Evolutionary conservation across 2,329 filamentous ascomycete species (phyloP).

Genomic region (Gliomastix tumulicola): DNA sequence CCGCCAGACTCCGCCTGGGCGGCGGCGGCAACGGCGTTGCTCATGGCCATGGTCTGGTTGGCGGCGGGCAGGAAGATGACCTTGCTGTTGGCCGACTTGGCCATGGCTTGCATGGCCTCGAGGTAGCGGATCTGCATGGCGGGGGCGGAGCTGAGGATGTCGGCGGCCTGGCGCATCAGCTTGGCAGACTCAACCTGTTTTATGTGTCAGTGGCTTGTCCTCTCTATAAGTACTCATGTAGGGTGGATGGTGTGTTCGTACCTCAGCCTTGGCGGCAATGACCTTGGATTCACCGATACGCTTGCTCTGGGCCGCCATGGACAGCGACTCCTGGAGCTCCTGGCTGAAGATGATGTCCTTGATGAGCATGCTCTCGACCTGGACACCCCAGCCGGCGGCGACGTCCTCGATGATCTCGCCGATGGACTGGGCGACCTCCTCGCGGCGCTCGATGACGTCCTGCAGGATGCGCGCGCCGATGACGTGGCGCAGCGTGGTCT

Average conservation of each 20-base stretch:
- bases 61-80: slow-evolving; percentile 72
- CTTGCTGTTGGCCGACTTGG: slow-evolving; percentile 84
- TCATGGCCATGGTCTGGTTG: slow-evolving; percentile 44
- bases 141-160: slow-evolving; percentile 84
- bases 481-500: slow-evolving; percentile 95
- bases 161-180: slow-evolving; percentile 86
- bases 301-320: slow-evolving; percentile 98
- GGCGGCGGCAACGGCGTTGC: slow-evolving; percentile 30
- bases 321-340: slow-evolving; percentile 91
- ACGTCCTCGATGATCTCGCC: slow-evolving; percentile 97
- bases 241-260: slow-evolving; percentile 10
- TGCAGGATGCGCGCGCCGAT: slow-evolving; percentile 92
- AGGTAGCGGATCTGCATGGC: slow-evolving; percentile 99
- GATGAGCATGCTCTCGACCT: slow-evolving; percentile 97
- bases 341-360: slow-evolving; percentile 98
- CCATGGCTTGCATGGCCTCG: slow-evolving; percentile 98
- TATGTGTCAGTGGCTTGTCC: neutral
- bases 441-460: slow-evolving; percentile 95
- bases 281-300: slow-evolving; percentile 98
- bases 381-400: slow-evolving; percentile 86
- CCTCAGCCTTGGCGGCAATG: slow-evolving; percentile 90
- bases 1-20: slow-evolving; percentile 24
- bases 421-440: slow-evolving; percentile 93
- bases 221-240: neutral
- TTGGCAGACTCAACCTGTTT: slow-evolving; percentile 79